Base-by-base conservation (phyloP, 805 yeast species). In the Myxozyma mucilagina region DNA sequence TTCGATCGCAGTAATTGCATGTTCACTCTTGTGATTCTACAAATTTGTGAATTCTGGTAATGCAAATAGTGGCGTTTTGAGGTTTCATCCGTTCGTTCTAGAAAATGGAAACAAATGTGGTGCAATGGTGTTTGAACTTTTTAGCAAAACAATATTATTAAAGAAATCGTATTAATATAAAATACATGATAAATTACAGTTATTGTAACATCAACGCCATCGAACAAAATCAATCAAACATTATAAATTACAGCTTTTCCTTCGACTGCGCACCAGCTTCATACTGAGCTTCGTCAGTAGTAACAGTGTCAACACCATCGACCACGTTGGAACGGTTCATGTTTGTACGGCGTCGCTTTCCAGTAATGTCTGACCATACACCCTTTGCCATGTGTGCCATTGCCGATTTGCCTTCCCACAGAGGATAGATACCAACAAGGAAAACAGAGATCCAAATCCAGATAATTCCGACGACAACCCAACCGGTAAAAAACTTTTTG, bases 381-480 rank as follows among this genome's bases (percentile, higher is more conserved):
- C 70, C 69, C 32, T 59, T 57, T 2, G 56, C 47, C 32, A 59
- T 51, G 38, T 67, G 59, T 61, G 77, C 72, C 2, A 82, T 81
- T 59, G 75, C 79, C 57, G 72, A 74, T 70, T 79, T 78, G 8
- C 80, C 81, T 65, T 80, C 82, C 38, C 81, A 77, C 66, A 80
- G 72, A 60, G 79, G 81, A 32, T 78, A 77, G 61, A 67, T 48
- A n/a, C 70, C 68, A 36, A 67, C 70, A 13, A 64, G 34, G 24
- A 67, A 16, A 13, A 54, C 52, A 5, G 70, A 57, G 53, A 60
- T 38, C 44, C 64, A 63, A 43, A 67, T 62, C 94, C 94, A 89
- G 61, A 88, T 82, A 53, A 89, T 84, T 64, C 86, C 83, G 48
- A 89, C 93, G 51, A 79, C 82, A 59, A 89, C 82, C 96, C 96